phyloP scores from a whole-genome alignment of 805 yeast genomes.

The Candida sphagnicola region DNA sequence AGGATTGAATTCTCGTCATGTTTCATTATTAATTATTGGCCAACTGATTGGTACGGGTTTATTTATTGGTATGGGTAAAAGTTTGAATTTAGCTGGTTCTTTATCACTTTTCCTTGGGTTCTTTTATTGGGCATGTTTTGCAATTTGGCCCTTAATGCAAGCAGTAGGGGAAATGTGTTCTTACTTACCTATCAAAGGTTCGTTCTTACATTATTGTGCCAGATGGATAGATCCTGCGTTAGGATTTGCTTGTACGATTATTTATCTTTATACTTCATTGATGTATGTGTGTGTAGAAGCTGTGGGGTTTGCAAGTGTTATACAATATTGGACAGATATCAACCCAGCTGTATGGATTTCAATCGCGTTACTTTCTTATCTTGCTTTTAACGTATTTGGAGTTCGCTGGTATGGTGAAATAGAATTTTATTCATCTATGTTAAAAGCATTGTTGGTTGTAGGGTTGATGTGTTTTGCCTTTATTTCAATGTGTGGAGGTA shows the following conservation, averaged over 20 bases:
- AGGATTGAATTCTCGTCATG: slow-evolving; percentile 26
- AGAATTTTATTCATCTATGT: slow-evolving; percentile 29
- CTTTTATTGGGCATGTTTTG: slow-evolving; percentile 24
- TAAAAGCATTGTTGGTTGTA: slow-evolving; percentile 27
- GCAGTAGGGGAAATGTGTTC: slow-evolving; percentile 37
- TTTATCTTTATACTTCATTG: slow-evolving; percentile 29
- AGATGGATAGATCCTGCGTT: slow-evolving; percentile 34
- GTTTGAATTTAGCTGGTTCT: slow-evolving; percentile 30
- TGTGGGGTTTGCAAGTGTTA: slow-evolving; percentile 27
- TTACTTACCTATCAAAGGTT: slow-evolving; percentile 32
- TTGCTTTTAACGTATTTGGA: slow-evolving; percentile 26
- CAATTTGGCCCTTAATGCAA: slow-evolving; percentile 34
- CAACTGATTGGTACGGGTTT: slow-evolving; percentile 34
- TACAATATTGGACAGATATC: slow-evolving; percentile 28
- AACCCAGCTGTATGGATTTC: slow-evolving; percentile 31
- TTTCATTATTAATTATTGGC: slow-evolving; percentile 32
- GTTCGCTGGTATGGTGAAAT: slow-evolving; percentile 44
- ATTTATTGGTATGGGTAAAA: slow-evolving; percentile 27
- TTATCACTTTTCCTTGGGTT: slow-evolving; percentile 32
- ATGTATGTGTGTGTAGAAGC: slow-evolving; percentile 33
- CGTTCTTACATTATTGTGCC: slow-evolving; percentile 30
- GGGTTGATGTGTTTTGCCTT: slow-evolving; percentile 31
- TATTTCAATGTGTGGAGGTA: slow-evolving; percentile 36
- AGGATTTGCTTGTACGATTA: slow-evolving; percentile 31
- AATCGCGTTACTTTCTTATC: slow-evolving; percentile 20